Evolutionary conservation across 495 filamentous ascomycete genomes (phyloP), one percentile per base, ranked within the genome.

Genomic region (Elasticomyces elasticus): DNA sequence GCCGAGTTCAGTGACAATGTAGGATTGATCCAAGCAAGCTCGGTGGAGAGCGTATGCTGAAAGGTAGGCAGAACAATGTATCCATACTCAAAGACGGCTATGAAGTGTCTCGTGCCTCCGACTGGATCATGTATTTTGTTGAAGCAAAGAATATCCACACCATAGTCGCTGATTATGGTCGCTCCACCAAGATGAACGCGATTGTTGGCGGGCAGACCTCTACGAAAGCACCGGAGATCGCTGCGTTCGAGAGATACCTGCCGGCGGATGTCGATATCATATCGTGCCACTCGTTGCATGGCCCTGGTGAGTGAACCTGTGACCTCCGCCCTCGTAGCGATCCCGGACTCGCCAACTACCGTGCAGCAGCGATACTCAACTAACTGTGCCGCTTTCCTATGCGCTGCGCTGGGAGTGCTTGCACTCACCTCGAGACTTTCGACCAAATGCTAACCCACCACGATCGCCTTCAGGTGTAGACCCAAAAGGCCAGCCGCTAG

Each of bases 151-250:
- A 80, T 45, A 92, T 98, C 66, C 85, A 86, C 64, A 78, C 76
- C 54, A 84, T 96, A 57, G 91, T 94, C 51, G 83, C 80, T 42
- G 68, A 82, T 55, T 98, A 86, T 69, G 92, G 89, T 55, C 89
- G 89, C 60, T 95, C 94, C 61, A 97, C 94, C 44, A 95, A 94
- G 67, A 76, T 87, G 56, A 83, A 85, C 50, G 92, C 94, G 40
- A 90, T 98, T 55, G 92, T 98, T 33, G 92, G 92, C 49, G 92
- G 92, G 19, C 92, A 98, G 69, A 98, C 92, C 1, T 97, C 94
- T 3, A 97, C 94, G 75, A 98, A 98, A 73, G 89, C 89, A 45
- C 92, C 91, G 2, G 92, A 98, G 69, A 91, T 97, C 61, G 82
- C 82, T 35, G 90, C 91, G 1, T 96, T 98, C 65, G 89, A 96